A percentile compares a stretch with the other conserved stretches of the same genome.
Conservation (phyloP, 345 rosid species). For the Punica granatum region DNA sequence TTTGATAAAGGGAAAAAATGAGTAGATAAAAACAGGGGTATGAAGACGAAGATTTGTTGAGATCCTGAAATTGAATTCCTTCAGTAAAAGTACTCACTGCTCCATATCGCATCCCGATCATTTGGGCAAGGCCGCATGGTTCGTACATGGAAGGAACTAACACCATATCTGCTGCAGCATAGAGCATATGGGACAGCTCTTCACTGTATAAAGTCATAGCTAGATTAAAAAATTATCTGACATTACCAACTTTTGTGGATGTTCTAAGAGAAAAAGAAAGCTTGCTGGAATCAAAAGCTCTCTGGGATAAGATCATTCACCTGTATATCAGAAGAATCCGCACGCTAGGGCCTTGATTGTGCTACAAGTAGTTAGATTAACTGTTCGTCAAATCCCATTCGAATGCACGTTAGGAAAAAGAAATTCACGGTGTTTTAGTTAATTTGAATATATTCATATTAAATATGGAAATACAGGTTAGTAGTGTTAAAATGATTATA, state of each 20-base stretch:
- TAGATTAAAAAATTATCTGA: background rate
- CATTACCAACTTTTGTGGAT: background rate
- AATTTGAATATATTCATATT: too few species aligned
- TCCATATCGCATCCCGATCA: slow-evolving; percentile 58
- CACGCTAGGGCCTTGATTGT: slow-evolving; percentile 31
- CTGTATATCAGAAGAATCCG: slow-evolving; percentile 45
- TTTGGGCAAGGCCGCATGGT: slow-evolving; percentile 63
- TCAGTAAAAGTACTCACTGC: slow-evolving; percentile 26
- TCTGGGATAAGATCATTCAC: slow-evolving; percentile 22
- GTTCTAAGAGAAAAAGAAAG: background rate
- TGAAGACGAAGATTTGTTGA: background rate
- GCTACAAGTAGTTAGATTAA: slow-evolving; percentile 23
- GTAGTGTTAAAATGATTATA: background rate
- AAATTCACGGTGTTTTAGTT: too few species aligned
- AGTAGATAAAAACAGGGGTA: too few species aligned
- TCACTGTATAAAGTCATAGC: slow-evolving; percentile 25
- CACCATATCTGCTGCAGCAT: slow-evolving; percentile 56
- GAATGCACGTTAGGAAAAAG: too few species aligned
- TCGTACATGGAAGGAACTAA: slow-evolving; percentile 57
- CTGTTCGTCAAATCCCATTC: background rate
- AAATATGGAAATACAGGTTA: too few species aligned
- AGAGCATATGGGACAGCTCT: slow-evolving; percentile 57
- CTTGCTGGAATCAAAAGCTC: background rate
- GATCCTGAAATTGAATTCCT: background rate
- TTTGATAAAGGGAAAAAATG: background rate